Conservation (phyloP, 2,329 filamentous ascomycete species). For the Thielaviopsis musarum region DNA sequence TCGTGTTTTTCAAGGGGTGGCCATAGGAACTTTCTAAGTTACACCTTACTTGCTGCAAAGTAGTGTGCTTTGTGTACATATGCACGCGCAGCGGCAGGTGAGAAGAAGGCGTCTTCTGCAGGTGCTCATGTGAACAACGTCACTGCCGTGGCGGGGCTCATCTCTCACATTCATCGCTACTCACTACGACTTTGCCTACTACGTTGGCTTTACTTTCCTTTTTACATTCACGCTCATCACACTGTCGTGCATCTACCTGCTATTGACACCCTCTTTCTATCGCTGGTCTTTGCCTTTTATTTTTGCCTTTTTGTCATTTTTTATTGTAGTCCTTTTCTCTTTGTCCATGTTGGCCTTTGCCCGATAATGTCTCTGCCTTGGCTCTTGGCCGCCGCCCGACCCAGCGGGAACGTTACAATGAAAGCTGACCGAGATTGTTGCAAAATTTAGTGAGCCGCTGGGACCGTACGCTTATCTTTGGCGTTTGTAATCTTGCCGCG, state of each 20-base stretch:
- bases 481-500: slow-evolving; percentile 75
- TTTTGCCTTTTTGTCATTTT: not conserved
- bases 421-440: slow-evolving; percentile 12
- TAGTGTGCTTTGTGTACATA: not conserved
- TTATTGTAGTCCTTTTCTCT: not conserved
- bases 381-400: not conserved
- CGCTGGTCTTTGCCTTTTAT: not conserved
- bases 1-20: not conserved
- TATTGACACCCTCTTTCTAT: not conserved
- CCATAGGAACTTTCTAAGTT: not conserved
- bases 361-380: not conserved
- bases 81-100: slow-evolving; percentile 7
- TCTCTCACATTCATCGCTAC: not conserved
- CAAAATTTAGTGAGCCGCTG: slow-evolving; percentile 69
- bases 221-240: not conserved
- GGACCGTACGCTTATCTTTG: slow-evolving; percentile 89
- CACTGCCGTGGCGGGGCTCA: slow-evolving; percentile 3
- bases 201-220: no score
- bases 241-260: not conserved
- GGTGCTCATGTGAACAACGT: slow-evolving; percentile 22
- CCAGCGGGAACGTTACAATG: not conserved
- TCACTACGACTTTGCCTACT: not conserved
- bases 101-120: slow-evolving; percentile 12
- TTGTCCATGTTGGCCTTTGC: not conserved
- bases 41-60: not conserved